phyloP scores from a whole-genome alignment of 768 basidiomycete genomes.

The Trichaptum fuscoviolaceum region DNA sequence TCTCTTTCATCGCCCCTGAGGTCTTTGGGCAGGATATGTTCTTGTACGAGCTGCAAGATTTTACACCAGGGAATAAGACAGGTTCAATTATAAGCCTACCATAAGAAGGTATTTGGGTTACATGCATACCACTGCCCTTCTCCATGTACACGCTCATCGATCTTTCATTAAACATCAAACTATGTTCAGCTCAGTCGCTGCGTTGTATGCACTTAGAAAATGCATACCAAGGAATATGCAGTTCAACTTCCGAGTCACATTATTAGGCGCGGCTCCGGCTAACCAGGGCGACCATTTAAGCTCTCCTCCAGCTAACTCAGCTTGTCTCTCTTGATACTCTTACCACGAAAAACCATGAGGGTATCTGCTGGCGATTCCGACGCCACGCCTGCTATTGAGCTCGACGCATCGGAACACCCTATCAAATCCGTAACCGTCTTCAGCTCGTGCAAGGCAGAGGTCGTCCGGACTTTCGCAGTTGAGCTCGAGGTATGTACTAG shows the following conservation, averaged over 20 bases:
- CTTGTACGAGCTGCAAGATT: neutral
- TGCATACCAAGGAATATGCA: too few species aligned
- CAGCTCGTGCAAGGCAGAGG: conserved; percentile 50
- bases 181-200: too few species aligned
- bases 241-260: neutral
- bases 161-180: too few species aligned
- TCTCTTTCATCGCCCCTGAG: neutral
- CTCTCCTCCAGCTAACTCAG: neutral
- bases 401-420: conserved; percentile 33
- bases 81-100: neutral
- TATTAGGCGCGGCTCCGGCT: neutral
- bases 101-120: neutral
- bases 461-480: conserved; percentile 45
- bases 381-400: neutral
- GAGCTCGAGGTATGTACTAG: conserved; percentile 41
- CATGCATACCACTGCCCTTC: neutral
- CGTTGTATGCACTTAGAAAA: too few species aligned
- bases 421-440: conserved; percentile 55
- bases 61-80: neutral
- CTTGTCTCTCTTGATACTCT: too few species aligned
- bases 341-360: neutral
- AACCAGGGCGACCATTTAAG: neutral
- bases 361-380: neutral
- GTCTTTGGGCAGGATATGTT: neutral
- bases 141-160: too few species aligned